Conservation (phyloP, 2,329 filamentous ascomycete species). For the Aspergillus clavatus region DNA sequence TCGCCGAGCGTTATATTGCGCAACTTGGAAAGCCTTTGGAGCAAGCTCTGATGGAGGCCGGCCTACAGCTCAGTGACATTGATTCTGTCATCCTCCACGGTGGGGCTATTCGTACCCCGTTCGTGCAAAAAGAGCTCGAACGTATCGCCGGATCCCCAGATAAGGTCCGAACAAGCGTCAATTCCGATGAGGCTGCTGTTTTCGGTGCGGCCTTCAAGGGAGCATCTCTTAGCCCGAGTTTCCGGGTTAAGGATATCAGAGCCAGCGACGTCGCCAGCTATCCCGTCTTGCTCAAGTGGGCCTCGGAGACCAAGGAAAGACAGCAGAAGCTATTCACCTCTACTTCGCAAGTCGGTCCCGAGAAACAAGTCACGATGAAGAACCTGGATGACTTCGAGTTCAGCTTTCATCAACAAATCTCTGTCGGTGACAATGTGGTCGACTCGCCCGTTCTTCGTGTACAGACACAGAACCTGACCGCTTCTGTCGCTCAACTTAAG, state of each 20-base stretch:
- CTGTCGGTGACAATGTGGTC: conserved; percentile 35
- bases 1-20: conserved; percentile 63
- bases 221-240: conserved; percentile 85
- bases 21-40: conserved; percentile 67
- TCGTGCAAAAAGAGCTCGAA: conserved; percentile 87
- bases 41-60: conserved; percentile 68
- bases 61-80: conserved; percentile 68
- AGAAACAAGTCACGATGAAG: conserved; percentile 80
- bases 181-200: conserved; percentile 92
- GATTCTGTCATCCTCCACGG: conserved; percentile 92
- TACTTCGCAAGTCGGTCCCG: conserved; percentile 67
- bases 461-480: conserved; percentile 79
- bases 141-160: conserved; percentile 63
- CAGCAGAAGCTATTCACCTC: conserved; percentile 80
- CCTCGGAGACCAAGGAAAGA: conserved; percentile 63
- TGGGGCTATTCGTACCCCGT: conserved; percentile 83
- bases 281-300: conserved; percentile 70
- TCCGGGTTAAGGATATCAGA: conserved; percentile 95
- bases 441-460: conserved; percentile 63
- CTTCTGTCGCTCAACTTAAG: conserved; percentile 70
- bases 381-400: conserved; percentile 78
- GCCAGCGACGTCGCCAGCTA: conserved; percentile 73
- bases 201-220: conserved; percentile 95
- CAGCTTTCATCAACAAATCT: conserved; percentile 70
- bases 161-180: conserved; percentile 90